Evolutionary conservation across 345 rosid species (phyloP).

Genomic region (Rhodamnia rubescens): DNA sequence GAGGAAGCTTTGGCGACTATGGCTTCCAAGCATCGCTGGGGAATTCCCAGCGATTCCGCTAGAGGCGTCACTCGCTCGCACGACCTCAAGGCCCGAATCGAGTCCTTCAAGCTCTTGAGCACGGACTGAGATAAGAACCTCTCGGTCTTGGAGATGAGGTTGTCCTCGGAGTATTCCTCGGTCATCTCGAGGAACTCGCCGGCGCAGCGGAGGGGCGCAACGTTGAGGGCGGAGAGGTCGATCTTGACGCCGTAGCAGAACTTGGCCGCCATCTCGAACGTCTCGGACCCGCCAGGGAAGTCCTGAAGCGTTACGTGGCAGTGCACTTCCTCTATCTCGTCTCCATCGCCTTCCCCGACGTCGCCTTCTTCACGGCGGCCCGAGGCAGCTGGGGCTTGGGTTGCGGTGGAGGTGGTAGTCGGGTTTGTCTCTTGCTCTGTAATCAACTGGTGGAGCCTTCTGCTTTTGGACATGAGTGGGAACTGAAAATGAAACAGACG

Average conservation of each 20-base stretch:
- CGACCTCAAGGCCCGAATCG: constrained; percentile 65
- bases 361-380: background rate
- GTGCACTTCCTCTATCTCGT: constrained; percentile 22
- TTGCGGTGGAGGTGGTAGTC: background rate
- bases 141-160: constrained; percentile 62
- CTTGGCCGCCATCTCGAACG: constrained; percentile 82
- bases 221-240: constrained; percentile 56
- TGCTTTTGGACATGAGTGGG: constrained; percentile 86
- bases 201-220: constrained; percentile 80
- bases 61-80: constrained; percentile 46
- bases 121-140: constrained; percentile 57
- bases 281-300: constrained; percentile 85
- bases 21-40: constrained; percentile 54
- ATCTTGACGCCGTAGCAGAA: constrained; percentile 91
- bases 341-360: constrained; percentile 7
- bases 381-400: background rate
- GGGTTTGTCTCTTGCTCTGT: constrained; percentile 54
- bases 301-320: constrained; percentile 48
- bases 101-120: constrained; percentile 57
- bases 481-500: constrained; percentile 29
- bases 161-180: constrained; percentile 70
- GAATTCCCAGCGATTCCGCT: constrained; percentile 51
- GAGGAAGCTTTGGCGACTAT: constrained; percentile 55
- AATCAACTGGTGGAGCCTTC: constrained; percentile 63
- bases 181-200: constrained; percentile 85